A percentile compares a stretch with the other conserved stretches of the same genome.
These are phyloP conservation scores for Boletus sp. DNA, from an alignment of 1,284 basidiomycete genomes.

Conservation along the genomic window DNA sequence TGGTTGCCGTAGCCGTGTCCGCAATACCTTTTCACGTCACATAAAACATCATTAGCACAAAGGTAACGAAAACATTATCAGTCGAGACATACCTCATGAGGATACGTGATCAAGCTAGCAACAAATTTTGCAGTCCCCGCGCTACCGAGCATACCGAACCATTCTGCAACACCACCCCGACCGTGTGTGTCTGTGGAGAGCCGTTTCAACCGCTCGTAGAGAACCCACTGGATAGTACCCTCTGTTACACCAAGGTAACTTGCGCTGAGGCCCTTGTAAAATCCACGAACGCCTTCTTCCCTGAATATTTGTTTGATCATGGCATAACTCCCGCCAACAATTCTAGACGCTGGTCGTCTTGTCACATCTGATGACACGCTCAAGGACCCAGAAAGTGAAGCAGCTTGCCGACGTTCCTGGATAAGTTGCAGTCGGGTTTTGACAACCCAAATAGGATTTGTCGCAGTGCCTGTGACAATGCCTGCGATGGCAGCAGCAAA, in stretches of 20 bases:
- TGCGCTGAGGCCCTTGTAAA: slow-evolving; percentile 95
- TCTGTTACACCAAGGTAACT: slow-evolving; percentile 97
- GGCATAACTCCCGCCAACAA: slow-evolving; percentile 58
- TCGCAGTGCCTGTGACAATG: slow-evolving; percentile 85
- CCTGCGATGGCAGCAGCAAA: slow-evolving; percentile 86
- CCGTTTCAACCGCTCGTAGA: slow-evolving; percentile 88
- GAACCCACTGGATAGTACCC: slow-evolving; percentile 96
- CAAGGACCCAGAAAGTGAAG: slow-evolving; percentile 5
- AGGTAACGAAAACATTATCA: background rate
- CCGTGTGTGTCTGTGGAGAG: slow-evolving; percentile 58
- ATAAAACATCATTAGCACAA: slow-evolving; percentile 1
- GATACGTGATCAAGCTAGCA: slow-evolving; percentile 93
- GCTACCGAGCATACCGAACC: slow-evolving; percentile 85
- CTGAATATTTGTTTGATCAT: slow-evolving; percentile 77
- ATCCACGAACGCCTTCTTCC: slow-evolving; percentile 85
- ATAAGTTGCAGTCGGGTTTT: slow-evolving; percentile 92
- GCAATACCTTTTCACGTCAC: slow-evolving; percentile 65
- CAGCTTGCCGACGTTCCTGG: slow-evolving; percentile 31
- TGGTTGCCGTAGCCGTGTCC: slow-evolving; percentile 92
- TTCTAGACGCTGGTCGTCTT: slow-evolving; percentile 21
- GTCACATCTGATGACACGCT: background rate
- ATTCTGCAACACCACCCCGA: slow-evolving; percentile 61
- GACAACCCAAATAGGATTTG: slow-evolving; percentile 99
- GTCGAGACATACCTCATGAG: slow-evolving; percentile 77
- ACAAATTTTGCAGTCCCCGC: slow-evolving; percentile 95